Percentiles rank a stretch among this genome's conserved stretches.
phyloP scores from a whole-genome alignment of 2,329 filamentous ascomycete genomes.

The Anthostomella pinea region DNA sequence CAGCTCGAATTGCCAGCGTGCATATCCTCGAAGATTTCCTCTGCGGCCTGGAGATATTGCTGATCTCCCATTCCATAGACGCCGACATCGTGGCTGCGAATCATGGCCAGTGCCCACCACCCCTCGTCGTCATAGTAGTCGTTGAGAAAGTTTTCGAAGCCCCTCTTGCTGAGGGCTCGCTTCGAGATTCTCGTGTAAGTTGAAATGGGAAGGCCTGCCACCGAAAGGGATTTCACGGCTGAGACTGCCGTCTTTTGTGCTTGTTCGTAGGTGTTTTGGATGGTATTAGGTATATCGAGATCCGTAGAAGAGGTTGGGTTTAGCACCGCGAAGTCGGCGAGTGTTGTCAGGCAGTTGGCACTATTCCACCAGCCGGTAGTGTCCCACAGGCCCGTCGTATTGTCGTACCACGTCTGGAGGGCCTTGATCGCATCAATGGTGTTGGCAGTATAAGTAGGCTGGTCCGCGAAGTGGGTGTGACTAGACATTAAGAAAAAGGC shows the following conservation, averaged over 20 bases:
- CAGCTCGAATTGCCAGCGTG: constrained; percentile 45
- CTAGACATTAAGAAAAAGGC: constrained; percentile 32
- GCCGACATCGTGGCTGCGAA: constrained; percentile 50
- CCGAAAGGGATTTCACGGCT: constrained; percentile 24
- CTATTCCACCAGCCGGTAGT: constrained; percentile 61
- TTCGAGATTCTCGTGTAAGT: constrained; percentile 26
- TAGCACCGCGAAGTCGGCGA: constrained; percentile 41
- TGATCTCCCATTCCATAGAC: constrained; percentile 35
- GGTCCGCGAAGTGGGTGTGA: constrained; percentile 20
- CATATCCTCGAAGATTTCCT: constrained; percentile 55
- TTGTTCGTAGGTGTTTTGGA: constrained; percentile 31
- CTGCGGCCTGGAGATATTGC: constrained; percentile 50
- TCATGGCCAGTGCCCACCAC: constrained; percentile 60
- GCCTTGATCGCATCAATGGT: constrained; percentile 27
- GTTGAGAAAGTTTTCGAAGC: constrained; percentile 49
- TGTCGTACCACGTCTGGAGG: constrained; percentile 54
- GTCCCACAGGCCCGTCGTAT: constrained; percentile 52
- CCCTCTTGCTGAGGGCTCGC: constrained; percentile 26
- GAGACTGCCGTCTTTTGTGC: constrained; percentile 29
- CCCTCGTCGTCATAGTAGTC: constrained; percentile 60
- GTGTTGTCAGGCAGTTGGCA: constrained; percentile 54
- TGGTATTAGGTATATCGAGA: constrained; percentile 26
- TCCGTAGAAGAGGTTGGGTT: constrained; percentile 10
- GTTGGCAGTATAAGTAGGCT: constrained; percentile 24
- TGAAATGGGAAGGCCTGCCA: constrained; percentile 25